These are phyloP conservation scores for Blastocystis sp. DNA, from an alignment of 352 stramenopile genomes.

Conservation along the genomic window DNA sequence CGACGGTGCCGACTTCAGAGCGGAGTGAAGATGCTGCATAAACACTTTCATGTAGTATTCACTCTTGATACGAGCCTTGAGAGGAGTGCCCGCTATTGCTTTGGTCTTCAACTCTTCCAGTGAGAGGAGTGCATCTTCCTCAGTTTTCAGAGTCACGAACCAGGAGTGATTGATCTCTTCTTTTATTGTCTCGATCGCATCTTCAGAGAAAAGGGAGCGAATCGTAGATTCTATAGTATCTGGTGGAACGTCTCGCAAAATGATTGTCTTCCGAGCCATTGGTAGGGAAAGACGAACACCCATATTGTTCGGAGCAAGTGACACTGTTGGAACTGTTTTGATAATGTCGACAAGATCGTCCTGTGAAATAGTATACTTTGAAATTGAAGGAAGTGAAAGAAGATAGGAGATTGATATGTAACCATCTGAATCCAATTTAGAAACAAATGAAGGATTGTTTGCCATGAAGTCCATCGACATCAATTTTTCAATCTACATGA, in stretches of 20 bases:
- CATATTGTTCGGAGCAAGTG: background rate
- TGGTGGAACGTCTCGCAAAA: constrained; percentile 27
- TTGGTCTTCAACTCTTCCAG: background rate
- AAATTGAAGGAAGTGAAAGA: background rate
- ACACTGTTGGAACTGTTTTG: background rate
- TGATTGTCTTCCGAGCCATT: constrained; percentile 45
- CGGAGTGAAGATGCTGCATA: background rate
- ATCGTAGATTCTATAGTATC: background rate
- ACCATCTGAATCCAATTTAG: constrained; percentile 36
- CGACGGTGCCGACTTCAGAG: background rate
- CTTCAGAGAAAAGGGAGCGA: constrained; percentile 16
- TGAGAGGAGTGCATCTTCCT: background rate
- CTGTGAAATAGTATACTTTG: background rate
- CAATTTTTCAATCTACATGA: constrained; percentile 32
- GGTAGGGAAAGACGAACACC: constrained; percentile 41
- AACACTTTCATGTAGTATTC: constrained; percentile 60
- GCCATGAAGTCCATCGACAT: constrained; percentile 36
- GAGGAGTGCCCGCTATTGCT: background rate
- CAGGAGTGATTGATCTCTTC: constrained; percentile 34
- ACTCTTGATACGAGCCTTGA: constrained; percentile 52
- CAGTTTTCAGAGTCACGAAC: constrained; percentile 14
- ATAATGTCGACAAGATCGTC: constrained; percentile 6
- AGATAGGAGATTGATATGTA: constrained; percentile 33
- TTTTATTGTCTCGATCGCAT: constrained; percentile 37
- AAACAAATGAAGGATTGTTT: background rate